Percentiles rank a stretch among this genome's conserved stretches.
phyloP scores from a whole-genome alignment of 2,329 filamentous ascomycete species.

The Triangularia setosa region DNA sequence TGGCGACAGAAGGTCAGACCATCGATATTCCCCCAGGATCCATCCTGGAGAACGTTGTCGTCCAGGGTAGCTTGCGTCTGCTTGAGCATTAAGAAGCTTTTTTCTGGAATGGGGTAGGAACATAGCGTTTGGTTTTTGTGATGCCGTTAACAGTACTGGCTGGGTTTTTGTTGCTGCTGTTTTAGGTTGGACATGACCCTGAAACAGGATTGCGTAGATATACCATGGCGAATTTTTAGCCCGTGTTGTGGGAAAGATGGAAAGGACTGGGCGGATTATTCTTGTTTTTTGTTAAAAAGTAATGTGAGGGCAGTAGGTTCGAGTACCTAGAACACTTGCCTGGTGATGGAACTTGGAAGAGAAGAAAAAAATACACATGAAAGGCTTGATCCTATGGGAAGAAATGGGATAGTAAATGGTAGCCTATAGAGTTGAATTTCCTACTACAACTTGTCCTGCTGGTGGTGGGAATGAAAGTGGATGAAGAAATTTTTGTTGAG shows the following conservation, averaged over 20 bases:
- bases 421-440: background rate
- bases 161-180: background rate
- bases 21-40: conserved; percentile 97
- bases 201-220: background rate
- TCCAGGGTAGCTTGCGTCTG: conserved; percentile 87
- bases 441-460: background rate
- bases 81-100: conserved; percentile 55
- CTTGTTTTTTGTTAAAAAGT: background rate
- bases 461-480: background rate
- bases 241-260: background rate
- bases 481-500: background rate
- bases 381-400: background rate
- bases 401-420: background rate
- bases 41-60: conserved; percentile 96
- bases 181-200: background rate
- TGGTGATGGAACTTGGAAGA: background rate
- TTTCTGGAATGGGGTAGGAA: background rate
- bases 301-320: background rate
- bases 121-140: conserved; percentile 6
- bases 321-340: background rate
- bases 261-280: background rate
- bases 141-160: conserved; percentile 1
- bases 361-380: background rate
- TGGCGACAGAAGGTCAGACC: conserved; percentile 94
- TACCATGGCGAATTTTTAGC: background rate